A percentile compares a stretch with the other conserved stretches of the same genome.
phyloP scores from a whole-genome alignment of 805 yeast species.

The Debaryomyces prosopidis region DNA sequence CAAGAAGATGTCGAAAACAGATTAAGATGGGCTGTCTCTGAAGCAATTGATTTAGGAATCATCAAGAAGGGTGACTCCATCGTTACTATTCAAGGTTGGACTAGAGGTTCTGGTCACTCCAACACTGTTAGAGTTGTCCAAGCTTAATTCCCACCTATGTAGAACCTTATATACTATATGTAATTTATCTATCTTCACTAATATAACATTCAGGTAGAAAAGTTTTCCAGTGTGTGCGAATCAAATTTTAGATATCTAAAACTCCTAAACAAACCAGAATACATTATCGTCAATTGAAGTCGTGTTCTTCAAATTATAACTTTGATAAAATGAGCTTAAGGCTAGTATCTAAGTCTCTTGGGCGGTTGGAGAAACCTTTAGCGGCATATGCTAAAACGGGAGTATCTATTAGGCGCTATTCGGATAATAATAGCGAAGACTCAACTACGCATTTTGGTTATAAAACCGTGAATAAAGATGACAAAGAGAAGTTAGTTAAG shows the following conservation, averaged over 20 bases:
- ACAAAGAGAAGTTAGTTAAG: conserved; percentile 81
- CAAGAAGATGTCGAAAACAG: conserved; percentile 94
- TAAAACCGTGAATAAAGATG: conserved; percentile 72
- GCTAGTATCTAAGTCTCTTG: conserved; percentile 3
- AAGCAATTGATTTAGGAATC: conserved; percentile 85
- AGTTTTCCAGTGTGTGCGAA: neutral
- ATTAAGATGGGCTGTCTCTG: conserved; percentile 87
- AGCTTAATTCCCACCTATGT: conserved; percentile 45
- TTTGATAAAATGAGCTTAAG: conserved; percentile 7
- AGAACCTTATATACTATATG: neutral
- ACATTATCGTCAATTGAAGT: too few species aligned
- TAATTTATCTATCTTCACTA: neutral
- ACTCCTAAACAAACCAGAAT: too few species aligned
- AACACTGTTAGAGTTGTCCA: conserved; percentile 93
- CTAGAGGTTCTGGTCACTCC: conserved; percentile 98
- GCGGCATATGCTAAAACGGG: neutral
- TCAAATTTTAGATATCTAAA: neutral
- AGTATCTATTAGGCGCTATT: conserved; percentile 1
- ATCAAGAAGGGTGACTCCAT: conserved; percentile 84
- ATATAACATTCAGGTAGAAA: neutral
- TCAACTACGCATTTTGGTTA: conserved; percentile 92
- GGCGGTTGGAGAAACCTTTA: conserved; percentile 1
- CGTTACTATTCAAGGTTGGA: conserved; percentile 98
- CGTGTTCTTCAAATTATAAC: neutral
- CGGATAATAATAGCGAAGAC: conserved; percentile 11